A percentile compares a stretch with the other conserved stretches of the same genome.
Conservation (phyloP, 106 monocot genomes). For the Allium fistulosum region DNA sequence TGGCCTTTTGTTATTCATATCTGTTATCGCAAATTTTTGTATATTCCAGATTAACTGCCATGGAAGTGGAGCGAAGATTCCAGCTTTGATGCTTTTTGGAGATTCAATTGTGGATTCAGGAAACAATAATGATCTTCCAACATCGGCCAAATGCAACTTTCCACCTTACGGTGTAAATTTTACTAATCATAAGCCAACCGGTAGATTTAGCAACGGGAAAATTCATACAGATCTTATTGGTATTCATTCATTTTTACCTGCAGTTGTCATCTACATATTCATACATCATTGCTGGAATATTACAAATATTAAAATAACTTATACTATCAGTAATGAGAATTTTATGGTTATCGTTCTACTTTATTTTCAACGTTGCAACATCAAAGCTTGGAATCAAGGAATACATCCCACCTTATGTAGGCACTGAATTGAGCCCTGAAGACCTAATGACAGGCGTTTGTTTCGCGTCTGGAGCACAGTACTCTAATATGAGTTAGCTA, state of each 20-base stretch:
- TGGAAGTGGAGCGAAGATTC: slow-evolving; percentile 1
- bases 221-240: slow-evolving; percentile 61
- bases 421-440: slow-evolving; percentile 18
- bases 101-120: slow-evolving; percentile 81
- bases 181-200: slow-evolving; percentile 42
- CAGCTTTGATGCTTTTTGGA: slow-evolving; percentile 57
- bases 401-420: slow-evolving; percentile 46
- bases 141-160: slow-evolving; percentile 57
- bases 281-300: no score
- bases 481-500: no score
- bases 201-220: slow-evolving; percentile 64
- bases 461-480: slow-evolving; percentile 80
- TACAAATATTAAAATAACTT: no score
- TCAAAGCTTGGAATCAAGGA: slow-evolving; percentile 65
- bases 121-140: slow-evolving; percentile 53
- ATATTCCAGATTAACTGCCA: no score
- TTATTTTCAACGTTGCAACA: slow-evolving; percentile 17
- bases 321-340: no score
- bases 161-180: slow-evolving; percentile 66
- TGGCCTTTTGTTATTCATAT: no score
- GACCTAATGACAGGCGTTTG: slow-evolving; percentile 68
- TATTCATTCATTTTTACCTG: slow-evolving; percentile 5
- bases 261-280: no score
- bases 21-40: no score
- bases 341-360: no score